phyloP scores from a whole-genome alignment of 257 asterid genomes.

The Scutellaria galericulata region DNA sequence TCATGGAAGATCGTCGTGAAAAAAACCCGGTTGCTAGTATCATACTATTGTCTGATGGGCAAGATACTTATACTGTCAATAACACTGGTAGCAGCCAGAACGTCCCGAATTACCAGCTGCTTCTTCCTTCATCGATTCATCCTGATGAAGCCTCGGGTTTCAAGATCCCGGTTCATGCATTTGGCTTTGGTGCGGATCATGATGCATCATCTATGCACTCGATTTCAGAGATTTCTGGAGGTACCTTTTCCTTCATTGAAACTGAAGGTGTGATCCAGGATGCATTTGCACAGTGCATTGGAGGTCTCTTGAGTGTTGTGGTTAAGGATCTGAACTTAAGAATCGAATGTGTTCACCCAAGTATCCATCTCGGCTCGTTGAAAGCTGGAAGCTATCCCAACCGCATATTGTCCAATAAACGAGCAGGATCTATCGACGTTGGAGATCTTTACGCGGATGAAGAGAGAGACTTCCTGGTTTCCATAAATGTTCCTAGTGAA shows the following conservation, averaged over 20 bases:
- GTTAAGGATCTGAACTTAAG: constrained; percentile 71
- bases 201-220: constrained; percentile 95
- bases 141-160: constrained; percentile 54
- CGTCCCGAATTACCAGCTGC: constrained; percentile 60
- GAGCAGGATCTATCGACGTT: constrained; percentile 67
- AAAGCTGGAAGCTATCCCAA: constrained; percentile 82
- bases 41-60: constrained; percentile 90
- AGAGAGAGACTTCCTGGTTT: constrained; percentile 84
- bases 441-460: constrained; percentile 96
- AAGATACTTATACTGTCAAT: constrained; percentile 87
- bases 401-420: constrained; percentile 53
- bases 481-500: constrained; percentile 71
- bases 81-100: constrained; percentile 39
- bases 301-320: constrained; percentile 92
- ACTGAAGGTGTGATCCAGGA: constrained; percentile 95
- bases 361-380: constrained; percentile 55
- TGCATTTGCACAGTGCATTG: constrained; percentile 99
- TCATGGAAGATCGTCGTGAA: constrained; percentile 84
- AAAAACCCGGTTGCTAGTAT: constrained; percentile 88
- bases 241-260: constrained; percentile 95
- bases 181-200: constrained; percentile 91
- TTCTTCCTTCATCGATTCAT: constrained; percentile 75
- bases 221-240: constrained; percentile 91
- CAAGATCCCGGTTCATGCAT: constrained; percentile 87
- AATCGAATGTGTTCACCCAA: constrained; percentile 63